Base-by-base conservation (phyloP, 2,329 filamentous ascomycete genomes). In the Hymenoscyphus albidus region DNA sequence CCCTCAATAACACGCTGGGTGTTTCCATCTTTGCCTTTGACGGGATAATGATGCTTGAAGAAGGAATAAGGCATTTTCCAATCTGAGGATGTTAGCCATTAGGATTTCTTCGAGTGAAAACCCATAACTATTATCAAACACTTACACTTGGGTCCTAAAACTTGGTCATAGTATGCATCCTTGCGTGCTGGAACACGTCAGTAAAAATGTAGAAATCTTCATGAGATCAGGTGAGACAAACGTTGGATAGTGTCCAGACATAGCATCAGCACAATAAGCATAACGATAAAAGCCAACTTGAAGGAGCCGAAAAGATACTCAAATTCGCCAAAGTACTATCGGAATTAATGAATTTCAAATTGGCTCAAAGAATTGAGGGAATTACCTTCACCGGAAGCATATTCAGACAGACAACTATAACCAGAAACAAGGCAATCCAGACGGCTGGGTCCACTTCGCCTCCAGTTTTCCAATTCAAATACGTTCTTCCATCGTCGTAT, bases 221-320 rank as follows among this genome's bases (percentile, higher is more conserved):
- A 35, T 22, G 16, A 61, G 14, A 9, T 40, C 22, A 22, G 22
- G 12, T 9, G 27, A 16, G 22, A 71, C 76, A 61, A 61, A 78
- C 76, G 75, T 51, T 73, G 73, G 67, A 77, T 75, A 58, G 73
- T 74, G 59, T 76, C 76, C 62, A 80, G 63, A 40, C 78, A 72
- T 7, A 79, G 69, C 74, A 78, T 77, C 62, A 79, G 40, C 39
- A 78, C 59, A 59, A 77, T 77, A 13, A 78, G 63, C 69, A 77
- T 72, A 0, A 69, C 70, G 58, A 78, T 78, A 51, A 78, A 77
- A 0, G 65, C 71, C n/a, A 78, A 59, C 62, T 78, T 78, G 59
- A 78, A 70, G 57, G 70, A 74, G 16, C 77, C 77, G 64, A 78
- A 77, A 2, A 76, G 65, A 59, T 78, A 78, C 64, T 78, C 77